A percentile compares a stretch with the other conserved stretches of the same genome.
Evolutionary conservation across 176 grass and related monocot species (phyloP).

Genomic region (Carex cristatella): DNA sequence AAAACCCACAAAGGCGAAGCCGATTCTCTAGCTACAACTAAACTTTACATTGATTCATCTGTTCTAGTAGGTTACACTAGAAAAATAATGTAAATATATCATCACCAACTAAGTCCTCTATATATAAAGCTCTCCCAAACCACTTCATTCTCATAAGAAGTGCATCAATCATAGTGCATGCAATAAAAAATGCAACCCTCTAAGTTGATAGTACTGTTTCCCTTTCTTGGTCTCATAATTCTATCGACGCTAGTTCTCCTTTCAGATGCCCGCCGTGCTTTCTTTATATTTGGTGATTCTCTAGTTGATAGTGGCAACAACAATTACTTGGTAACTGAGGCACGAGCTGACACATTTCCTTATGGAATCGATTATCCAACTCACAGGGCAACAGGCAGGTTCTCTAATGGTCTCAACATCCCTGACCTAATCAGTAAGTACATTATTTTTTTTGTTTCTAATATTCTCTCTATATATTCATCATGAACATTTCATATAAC

Average conservation of each 20-base stretch:
- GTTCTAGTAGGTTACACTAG: not conserved
- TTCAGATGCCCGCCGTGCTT: constrained; percentile 45
- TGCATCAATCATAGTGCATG: not conserved
- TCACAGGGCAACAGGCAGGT: constrained; percentile 58
- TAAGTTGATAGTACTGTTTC: not conserved
- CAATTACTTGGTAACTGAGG: constrained; percentile 72
- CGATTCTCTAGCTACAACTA: not conserved
- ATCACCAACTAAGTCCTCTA: not conserved
- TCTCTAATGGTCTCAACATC: constrained; percentile 90
- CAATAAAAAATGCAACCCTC: constrained; percentile 5
- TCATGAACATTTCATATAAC: not conserved
- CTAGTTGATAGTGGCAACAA: constrained; percentile 97
- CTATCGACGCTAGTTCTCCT: not conserved
- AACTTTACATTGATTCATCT: not conserved
- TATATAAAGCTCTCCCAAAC: not conserved
- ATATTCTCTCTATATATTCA: not conserved
- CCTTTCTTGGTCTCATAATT: constrained; percentile 1
- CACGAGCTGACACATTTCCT: constrained; percentile 69
- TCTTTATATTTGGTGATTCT: constrained; percentile 95
- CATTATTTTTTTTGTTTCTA: not conserved
- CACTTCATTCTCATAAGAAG: not conserved
- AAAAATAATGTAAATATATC: not conserved
- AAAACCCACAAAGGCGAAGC: not conserved
- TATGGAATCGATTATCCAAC: constrained; percentile 89
- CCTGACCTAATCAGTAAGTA: constrained; percentile 84